These are phyloP conservation scores for Gremmenia infestans DNA, from an alignment of 2,329 filamentous ascomycete species.

Conservation along the genomic window DNA sequence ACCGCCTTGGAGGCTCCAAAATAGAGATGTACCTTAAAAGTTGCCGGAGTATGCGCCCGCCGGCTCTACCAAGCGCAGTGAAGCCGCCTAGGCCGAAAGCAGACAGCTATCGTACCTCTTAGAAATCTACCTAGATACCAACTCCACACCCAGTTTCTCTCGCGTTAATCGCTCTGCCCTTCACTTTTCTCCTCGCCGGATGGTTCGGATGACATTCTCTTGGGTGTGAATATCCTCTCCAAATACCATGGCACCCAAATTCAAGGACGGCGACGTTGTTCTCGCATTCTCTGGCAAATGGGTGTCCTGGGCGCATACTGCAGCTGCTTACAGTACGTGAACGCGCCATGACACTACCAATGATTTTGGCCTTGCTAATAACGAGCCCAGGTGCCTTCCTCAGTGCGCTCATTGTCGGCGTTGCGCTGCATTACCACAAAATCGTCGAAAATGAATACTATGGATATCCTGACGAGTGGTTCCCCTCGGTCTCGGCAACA, in stretches of 20 bases:
- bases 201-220: constrained; percentile 24
- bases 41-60: too few species aligned
- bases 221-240: constrained; percentile 25
- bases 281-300: constrained; percentile 76
- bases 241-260: constrained; percentile 42
- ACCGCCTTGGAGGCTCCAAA: neutral
- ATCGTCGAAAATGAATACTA: constrained; percentile 97
- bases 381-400: constrained; percentile 66
- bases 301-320: constrained; percentile 85
- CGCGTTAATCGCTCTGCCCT: constrained; percentile 9
- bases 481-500: constrained; percentile 90
- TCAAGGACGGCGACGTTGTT: constrained; percentile 59
- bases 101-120: too few species aligned
- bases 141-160: neutral
- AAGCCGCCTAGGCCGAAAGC: too few species aligned
- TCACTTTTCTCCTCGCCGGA: constrained; percentile 17
- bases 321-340: constrained; percentile 69
- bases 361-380: constrained; percentile 16
- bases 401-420: constrained; percentile 77
- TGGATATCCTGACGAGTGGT: constrained; percentile 93
- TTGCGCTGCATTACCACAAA: constrained; percentile 85
- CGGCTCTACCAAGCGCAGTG: too few species aligned
- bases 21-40: too few species aligned
- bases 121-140: too few species aligned
- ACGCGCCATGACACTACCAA: neutral